Evolutionary conservation across 2,329 filamentous ascomycete genomes (phyloP).

Genomic region (Metarhizium guizhouense): DNA sequence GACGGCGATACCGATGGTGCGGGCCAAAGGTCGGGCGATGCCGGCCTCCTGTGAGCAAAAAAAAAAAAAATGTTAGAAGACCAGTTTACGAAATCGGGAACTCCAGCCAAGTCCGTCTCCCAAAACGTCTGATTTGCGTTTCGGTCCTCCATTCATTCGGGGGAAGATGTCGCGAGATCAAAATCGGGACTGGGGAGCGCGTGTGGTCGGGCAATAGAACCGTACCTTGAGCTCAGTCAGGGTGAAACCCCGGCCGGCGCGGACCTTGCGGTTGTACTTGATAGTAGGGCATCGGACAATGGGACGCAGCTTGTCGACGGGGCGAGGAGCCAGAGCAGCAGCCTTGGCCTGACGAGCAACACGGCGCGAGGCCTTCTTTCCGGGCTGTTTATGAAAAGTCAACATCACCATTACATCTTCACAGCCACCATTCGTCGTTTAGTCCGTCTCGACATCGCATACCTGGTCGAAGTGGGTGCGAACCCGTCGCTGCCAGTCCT

Average conservation of each 20-base stretch:
- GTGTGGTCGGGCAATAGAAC: background rate
- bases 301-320: constrained; percentile 93
- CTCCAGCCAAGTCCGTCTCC: background rate
- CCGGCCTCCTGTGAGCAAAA: constrained; percentile 64
- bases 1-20: constrained; percentile 95
- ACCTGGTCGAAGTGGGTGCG: constrained; percentile 99
- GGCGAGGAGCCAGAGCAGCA: constrained; percentile 87
- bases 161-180: background rate
- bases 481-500: constrained; percentile 99
- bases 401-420: constrained; percentile 17
- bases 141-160: background rate
- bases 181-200: background rate
- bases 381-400: constrained; percentile 54
- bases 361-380: constrained; percentile 89
- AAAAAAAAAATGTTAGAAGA: constrained; percentile 22
- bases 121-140: background rate
- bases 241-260: constrained; percentile 95
- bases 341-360: constrained; percentile 91
- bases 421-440: background rate
- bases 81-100: background rate
- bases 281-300: constrained; percentile 95
- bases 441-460: constrained; percentile 29
- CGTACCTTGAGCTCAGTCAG: constrained; percentile 95
- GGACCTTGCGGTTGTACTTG: constrained; percentile 98
- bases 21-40: constrained; percentile 87